Evolutionary conservation across 2,329 filamentous ascomycete species (phyloP).

Genomic region (Onygena corvina): DNA sequence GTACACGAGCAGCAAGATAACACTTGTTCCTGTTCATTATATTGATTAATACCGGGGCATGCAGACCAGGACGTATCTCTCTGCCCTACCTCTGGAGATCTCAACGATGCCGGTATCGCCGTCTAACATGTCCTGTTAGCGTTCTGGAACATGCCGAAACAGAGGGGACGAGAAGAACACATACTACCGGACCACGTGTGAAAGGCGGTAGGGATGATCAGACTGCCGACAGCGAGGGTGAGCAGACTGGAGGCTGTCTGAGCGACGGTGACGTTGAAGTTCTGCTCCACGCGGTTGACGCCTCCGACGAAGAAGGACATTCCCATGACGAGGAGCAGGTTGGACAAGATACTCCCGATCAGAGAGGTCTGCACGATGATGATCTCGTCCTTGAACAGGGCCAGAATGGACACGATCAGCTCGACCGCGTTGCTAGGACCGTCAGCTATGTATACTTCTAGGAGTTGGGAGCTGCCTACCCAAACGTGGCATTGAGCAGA

Average conservation of each 20-base stretch:
- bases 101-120: background rate
- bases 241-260: conserved; percentile 77
- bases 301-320: conserved; percentile 90
- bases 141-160: conserved; percentile 2
- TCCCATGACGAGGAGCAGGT: conserved; percentile 75
- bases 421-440: conserved; percentile 60
- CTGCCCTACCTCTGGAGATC: conserved; percentile 1
- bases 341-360: conserved; percentile 83
- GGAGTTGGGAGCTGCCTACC: conserved; percentile 26
- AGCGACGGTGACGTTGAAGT: conserved; percentile 84
- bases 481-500: conserved; percentile 80
- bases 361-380: conserved; percentile 85
- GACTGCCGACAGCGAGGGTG: conserved; percentile 62
- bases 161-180: background rate
- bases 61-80: too few species aligned
- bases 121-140: conserved; percentile 62
- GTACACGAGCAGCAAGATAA: conserved; percentile 72
- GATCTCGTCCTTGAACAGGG: conserved; percentile 59
- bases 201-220: conserved; percentile 27
- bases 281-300: conserved; percentile 69
- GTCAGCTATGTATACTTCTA: background rate
- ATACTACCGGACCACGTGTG: conserved; percentile 3
- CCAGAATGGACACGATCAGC: conserved; percentile 77
- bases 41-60: background rate
- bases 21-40: conserved; percentile 2